A percentile compares a stretch with the other conserved stretches of the same genome.
phyloP scores from a whole-genome alignment of 768 basidiomycete genomes.

The Podaxis sp. region DNA sequence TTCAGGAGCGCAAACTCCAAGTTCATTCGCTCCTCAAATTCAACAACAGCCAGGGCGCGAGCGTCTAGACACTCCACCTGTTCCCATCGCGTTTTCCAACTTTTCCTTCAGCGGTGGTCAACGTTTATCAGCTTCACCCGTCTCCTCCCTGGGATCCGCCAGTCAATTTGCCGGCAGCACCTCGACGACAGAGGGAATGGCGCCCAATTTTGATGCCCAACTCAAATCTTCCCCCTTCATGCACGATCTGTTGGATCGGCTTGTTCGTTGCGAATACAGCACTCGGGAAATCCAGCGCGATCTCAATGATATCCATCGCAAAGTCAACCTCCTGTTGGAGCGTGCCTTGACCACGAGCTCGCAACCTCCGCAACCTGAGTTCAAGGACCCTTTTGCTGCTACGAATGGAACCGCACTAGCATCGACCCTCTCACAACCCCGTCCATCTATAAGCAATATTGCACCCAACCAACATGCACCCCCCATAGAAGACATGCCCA shows the following conservation, averaged over 20 bases:
- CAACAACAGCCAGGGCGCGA: constrained; percentile 33
- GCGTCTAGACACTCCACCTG: constrained; percentile 46
- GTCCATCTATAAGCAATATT: constrained; percentile 68
- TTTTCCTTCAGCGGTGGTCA: constrained; percentile 44
- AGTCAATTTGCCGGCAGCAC: constrained; percentile 45
- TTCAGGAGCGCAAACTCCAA: constrained; percentile 21
- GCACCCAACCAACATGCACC: constrained; percentile 65
- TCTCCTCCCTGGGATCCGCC: constrained; percentile 75
- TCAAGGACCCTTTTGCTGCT: constrained; percentile 78
- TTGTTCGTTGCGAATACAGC: constrained; percentile 68
- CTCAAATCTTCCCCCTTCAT: constrained; percentile 76
- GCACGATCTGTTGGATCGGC: constrained; percentile 73
- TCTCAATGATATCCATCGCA: constrained; percentile 71
- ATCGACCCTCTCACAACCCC: constrained; percentile 33
- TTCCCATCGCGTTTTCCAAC: constrained; percentile 33
- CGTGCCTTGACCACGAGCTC: constrained; percentile 47
- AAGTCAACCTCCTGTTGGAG: constrained; percentile 76
- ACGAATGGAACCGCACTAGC: constrained; percentile 22
- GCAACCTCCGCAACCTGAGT: constrained; percentile 56
- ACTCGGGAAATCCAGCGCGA: constrained; percentile 74
- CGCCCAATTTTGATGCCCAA: constrained; percentile 64
- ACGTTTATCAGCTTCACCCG: constrained; percentile 69
- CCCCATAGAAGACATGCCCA: constrained; percentile 68
- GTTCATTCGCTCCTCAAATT: constrained; percentile 34
- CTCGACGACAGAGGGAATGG: constrained; percentile 37